Evolutionary conservation across 129 eudicot genomes (phyloP).

Genomic region (Flaveria sonorensis): DNA sequence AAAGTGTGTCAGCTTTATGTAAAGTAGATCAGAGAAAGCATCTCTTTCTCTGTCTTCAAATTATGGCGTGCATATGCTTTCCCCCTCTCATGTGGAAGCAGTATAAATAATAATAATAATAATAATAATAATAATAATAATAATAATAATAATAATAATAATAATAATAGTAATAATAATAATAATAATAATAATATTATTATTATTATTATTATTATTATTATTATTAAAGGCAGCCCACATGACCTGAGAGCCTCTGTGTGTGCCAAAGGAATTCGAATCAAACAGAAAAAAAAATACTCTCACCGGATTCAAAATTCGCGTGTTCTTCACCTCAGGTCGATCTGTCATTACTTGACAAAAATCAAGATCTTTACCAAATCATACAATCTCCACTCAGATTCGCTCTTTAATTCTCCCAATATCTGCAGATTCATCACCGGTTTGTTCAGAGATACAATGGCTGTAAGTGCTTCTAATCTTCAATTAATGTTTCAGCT

Average conservation of each 20-base stretch:
- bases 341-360: conserved; percentile 32
- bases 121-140: no score
- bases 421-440: conserved; percentile 5
- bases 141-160: no score
- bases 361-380: conserved; percentile 11
- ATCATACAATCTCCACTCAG: conserved; percentile 20
- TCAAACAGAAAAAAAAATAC: background rate
- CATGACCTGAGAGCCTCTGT: conserved; percentile 8
- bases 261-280: conserved; percentile 26
- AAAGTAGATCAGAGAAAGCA: no score
- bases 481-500: background rate
- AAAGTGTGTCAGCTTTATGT: no score
- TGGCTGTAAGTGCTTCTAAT: conserved; percentile 34
- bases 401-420: conserved; percentile 24
- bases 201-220: no score
- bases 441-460: background rate
- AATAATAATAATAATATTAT: no score
- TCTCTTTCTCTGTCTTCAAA: no score
- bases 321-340: conserved; percentile 22
- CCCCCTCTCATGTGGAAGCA: background rate
- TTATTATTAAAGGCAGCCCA: conserved; percentile 21
- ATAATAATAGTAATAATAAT: no score
- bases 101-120: background rate
- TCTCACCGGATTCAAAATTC: background rate
- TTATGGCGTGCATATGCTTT: background rate